Conservation (phyloP, 2,329 filamentous ascomycete genomes). For the Volutella citrinella region DNA sequence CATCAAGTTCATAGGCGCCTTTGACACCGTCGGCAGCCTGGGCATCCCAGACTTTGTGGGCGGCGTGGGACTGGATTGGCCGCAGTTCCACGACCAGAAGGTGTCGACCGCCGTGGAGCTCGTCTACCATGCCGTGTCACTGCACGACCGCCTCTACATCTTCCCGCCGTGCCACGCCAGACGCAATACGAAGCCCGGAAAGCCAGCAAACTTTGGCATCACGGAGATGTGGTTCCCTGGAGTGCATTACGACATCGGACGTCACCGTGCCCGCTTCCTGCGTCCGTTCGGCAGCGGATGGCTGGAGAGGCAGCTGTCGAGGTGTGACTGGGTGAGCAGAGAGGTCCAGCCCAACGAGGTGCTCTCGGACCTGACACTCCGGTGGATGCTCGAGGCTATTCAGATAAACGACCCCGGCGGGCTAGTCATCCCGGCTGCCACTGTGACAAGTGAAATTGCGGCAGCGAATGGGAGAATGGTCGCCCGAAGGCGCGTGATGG, state of each 20-base stretch:
- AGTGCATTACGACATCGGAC: conserved; percentile 19
- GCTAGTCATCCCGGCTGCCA: background rate
- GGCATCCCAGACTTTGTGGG: conserved; percentile 18
- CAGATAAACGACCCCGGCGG: conserved; percentile 4
- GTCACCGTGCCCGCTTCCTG: conserved; percentile 18
- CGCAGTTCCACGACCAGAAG: conserved; percentile 21
- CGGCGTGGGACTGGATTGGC: conserved; percentile 21
- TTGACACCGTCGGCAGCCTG: conserved; percentile 20
- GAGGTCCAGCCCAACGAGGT: conserved; percentile 18
- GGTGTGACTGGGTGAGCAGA: conserved; percentile 21
- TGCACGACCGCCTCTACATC: conserved; percentile 17
- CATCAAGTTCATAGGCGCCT: conserved; percentile 20
- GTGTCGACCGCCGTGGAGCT: conserved; percentile 23
- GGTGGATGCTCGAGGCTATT: conserved; percentile 19
- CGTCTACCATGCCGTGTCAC: conserved; percentile 20
- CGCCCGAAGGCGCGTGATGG: background rate
- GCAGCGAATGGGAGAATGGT: background rate
- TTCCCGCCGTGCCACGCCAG: conserved; percentile 17
- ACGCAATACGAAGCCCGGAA: conserved; percentile 1
- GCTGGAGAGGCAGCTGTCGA: conserved; percentile 26
- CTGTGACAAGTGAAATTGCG: background rate
- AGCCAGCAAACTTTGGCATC: conserved; percentile 7
- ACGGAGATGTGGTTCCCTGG: conserved; percentile 22
- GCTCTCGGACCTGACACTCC: conserved; percentile 15
- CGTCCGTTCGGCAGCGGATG: conserved; percentile 8